Conservation (phyloP, 2,329 filamentous ascomycete genomes). For the Mariannaea elegans region DNA sequence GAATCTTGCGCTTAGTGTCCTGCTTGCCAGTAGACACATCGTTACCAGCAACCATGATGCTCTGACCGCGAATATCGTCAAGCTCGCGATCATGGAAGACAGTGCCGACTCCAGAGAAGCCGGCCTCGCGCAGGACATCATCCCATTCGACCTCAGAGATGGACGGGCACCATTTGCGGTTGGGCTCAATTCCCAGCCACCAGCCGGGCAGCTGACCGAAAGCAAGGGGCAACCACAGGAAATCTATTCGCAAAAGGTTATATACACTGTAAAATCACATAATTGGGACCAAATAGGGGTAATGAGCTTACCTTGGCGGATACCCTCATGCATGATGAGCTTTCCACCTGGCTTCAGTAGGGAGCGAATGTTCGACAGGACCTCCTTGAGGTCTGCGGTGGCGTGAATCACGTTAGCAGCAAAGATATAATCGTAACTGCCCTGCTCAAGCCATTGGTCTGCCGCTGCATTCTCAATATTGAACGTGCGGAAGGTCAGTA, state of each 20-base stretch:
- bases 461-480: conserved; percentile 22
- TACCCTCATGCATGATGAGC: conserved; percentile 33
- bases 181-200: not conserved
- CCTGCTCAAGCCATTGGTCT: conserved; percentile 26
- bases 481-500: conserved; percentile 39
- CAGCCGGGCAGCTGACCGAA: not conserved
- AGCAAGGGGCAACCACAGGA: conserved; percentile 7
- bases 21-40: not conserved
- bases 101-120: conserved; percentile 3
- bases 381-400: conserved; percentile 37
- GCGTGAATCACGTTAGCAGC: conserved; percentile 44
- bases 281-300: too few relatives aligned
- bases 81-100: conserved; percentile 7
- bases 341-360: conserved; percentile 42
- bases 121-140: not conserved
- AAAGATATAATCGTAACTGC: conserved; percentile 35
- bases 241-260: not conserved
- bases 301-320: not conserved
- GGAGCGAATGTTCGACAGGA: conserved; percentile 24
- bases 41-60: not conserved
- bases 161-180: not conserved
- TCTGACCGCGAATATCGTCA: not conserved
- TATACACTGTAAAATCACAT: not conserved
- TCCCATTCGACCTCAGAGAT: not conserved
- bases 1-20: not conserved